A percentile compares a stretch with the other conserved stretches of the same genome.
These are phyloP conservation scores for Fusarium nodosum DNA, from an alignment of 2,329 filamentous ascomycete species.

Conservation along the genomic window DNA sequence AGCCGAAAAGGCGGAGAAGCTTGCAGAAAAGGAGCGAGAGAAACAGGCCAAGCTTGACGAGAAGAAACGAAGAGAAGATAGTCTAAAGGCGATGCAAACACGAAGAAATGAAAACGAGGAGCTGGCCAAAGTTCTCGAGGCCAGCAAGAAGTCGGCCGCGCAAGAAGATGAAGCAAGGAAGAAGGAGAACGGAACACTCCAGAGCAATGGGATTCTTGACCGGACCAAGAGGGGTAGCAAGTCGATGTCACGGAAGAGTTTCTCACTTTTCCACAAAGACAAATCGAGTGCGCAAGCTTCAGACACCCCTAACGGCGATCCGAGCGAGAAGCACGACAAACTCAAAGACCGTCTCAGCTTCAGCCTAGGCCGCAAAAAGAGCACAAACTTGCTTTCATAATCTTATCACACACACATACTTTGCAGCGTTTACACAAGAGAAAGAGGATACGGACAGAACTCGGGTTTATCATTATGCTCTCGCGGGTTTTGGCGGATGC, in stretches of 20 bases:
- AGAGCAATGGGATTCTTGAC: slow-evolving; percentile 66
- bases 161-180: slow-evolving; percentile 63
- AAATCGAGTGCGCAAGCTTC: slow-evolving; percentile 53
- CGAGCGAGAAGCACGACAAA: slow-evolving; percentile 62
- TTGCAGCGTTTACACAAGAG: slow-evolving; percentile 30
- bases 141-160: slow-evolving; percentile 73
- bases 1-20: slow-evolving; percentile 69
- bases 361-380: slow-evolving; percentile 79
- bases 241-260: slow-evolving; percentile 82
- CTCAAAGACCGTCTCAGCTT: slow-evolving; percentile 76
- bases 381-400: slow-evolving; percentile 60
- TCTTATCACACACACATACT: slow-evolving; percentile 17
- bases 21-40: slow-evolving; percentile 58
- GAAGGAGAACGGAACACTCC: slow-evolving; percentile 57
- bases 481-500: slow-evolving; percentile 37
- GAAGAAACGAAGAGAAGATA: slow-evolving; percentile 63
- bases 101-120: slow-evolving; percentile 72
- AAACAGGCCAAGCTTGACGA: slow-evolving; percentile 61
- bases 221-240: slow-evolving; percentile 80
- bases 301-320: slow-evolving; percentile 41
- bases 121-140: slow-evolving; percentile 72
- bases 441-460: slow-evolving; percentile 19
- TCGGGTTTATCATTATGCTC: slow-evolving; percentile 27
- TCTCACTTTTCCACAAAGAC: slow-evolving; percentile 73
- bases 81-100: slow-evolving; percentile 65